Conservation (phyloP, 1,139 yeast genomes). For the Kodamaea derodonti region DNA sequence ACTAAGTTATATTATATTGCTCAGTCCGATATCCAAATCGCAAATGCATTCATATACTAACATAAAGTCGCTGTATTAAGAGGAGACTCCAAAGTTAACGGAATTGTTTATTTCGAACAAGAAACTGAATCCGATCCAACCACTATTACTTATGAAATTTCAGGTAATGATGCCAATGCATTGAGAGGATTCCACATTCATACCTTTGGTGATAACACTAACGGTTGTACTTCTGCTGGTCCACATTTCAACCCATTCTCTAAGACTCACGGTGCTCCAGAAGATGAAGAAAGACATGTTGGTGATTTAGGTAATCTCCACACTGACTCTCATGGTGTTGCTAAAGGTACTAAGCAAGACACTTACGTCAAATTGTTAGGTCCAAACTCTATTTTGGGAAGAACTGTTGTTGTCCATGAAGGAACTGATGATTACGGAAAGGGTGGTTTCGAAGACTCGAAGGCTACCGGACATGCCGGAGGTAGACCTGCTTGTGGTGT, state of each 20-base stretch:
- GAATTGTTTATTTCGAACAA: slow-evolving; percentile 86
- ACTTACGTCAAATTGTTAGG: slow-evolving; percentile 75
- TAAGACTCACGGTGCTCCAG: slow-evolving; percentile 93
- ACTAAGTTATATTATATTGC: too few species aligned
- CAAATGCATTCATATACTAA: slow-evolving; percentile 7
- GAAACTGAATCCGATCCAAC: slow-evolving; percentile 73
- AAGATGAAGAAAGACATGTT: slow-evolving; percentile 85
- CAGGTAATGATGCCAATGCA: slow-evolving; percentile 85
- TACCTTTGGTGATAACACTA: slow-evolving; percentile 97
- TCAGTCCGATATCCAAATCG: neutral
- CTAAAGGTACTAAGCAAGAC: slow-evolving; percentile 86
- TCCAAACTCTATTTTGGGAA: slow-evolving; percentile 81
- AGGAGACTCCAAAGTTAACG: slow-evolving; percentile 89
- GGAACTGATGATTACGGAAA: slow-evolving; percentile 96
- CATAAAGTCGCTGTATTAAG: slow-evolving; percentile 83
- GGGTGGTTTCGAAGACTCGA: slow-evolving; percentile 91
- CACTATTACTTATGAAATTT: slow-evolving; percentile 79
- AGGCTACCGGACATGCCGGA: slow-evolving; percentile 98
- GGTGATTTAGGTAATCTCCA: slow-evolving; percentile 95
- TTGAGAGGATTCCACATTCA: slow-evolving; percentile 97
- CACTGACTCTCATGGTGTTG: slow-evolving; percentile 83
- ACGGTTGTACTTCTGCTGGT: slow-evolving; percentile 98
- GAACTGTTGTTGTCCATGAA: slow-evolving; percentile 93
- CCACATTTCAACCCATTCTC: slow-evolving; percentile 96
- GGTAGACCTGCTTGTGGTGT: slow-evolving; percentile 99